These are phyloP conservation scores for Fraxinus baroniana DNA, from an alignment of 305 asterid species.

Conservation along the genomic window DNA sequence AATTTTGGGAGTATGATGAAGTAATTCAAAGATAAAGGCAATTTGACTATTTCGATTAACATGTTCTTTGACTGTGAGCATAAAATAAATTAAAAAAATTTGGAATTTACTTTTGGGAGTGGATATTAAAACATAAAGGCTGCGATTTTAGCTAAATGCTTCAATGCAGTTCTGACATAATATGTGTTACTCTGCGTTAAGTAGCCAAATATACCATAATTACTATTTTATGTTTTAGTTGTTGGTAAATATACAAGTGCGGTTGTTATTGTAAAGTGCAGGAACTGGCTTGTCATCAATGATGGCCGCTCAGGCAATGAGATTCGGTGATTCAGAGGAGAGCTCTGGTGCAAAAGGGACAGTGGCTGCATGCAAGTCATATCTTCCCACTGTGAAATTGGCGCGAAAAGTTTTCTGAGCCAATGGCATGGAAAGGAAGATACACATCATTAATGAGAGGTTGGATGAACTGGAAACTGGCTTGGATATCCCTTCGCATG, in stretches of 20 bases:
- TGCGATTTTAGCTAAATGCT: neutral
- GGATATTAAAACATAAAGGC: neutral
- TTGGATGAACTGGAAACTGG: constrained; percentile 87
- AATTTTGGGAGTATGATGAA: neutral
- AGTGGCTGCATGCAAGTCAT: constrained; percentile 91
- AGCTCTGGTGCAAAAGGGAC: constrained; percentile 40
- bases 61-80: neutral
- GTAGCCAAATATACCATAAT: neutral
- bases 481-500: constrained; percentile 65
- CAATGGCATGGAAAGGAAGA: constrained; percentile 59
- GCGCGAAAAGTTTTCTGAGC: constrained; percentile 69
- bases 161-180: neutral
- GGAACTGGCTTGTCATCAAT: constrained; percentile 89
- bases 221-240: neutral
- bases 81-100: too few relatives aligned
- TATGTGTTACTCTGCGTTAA: neutral
- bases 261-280: constrained; percentile 49
- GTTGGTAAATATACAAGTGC: neutral
- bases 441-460: constrained; percentile 73
- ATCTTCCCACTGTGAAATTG: constrained; percentile 90
- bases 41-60: neutral
- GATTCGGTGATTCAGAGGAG: constrained; percentile 32
- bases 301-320: constrained; percentile 93
- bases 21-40: neutral
- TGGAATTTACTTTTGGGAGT: neutral